Conservation (phyloP, 2,329 filamentous ascomycete species). For the Xylariaceae sp. region DNA sequence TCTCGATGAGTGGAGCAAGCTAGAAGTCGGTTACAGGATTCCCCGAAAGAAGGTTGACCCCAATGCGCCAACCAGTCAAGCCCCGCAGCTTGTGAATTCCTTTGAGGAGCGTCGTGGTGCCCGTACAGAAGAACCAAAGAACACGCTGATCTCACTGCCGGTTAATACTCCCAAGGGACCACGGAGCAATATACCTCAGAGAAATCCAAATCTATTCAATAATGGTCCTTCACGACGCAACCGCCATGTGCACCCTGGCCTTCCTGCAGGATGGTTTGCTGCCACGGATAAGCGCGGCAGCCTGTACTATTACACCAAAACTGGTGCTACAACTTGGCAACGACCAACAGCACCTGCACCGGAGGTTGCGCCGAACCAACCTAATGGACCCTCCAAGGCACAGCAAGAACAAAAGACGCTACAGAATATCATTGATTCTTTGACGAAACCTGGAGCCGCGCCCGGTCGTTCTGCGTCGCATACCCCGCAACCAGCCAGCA, state of each 20-base stretch:
- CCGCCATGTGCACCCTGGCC: constrained; percentile 40
- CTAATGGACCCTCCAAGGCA: constrained; percentile 60
- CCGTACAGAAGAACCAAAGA: constrained; percentile 41
- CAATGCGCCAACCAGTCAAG: constrained; percentile 43
- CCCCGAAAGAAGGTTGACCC: constrained; percentile 81
- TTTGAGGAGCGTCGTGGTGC: constrained; percentile 62
- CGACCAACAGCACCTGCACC: constrained; percentile 65
- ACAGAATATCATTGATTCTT: constrained; percentile 79
- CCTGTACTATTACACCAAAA: constrained; percentile 79
- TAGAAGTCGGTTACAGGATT: constrained; percentile 89
- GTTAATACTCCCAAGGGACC: constrained; percentile 53
- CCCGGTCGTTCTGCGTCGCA: constrained; percentile 52
- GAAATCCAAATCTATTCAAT: constrained; percentile 48
- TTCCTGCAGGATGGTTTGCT: constrained; percentile 83
- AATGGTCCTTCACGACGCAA: constrained; percentile 50
- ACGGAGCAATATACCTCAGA: constrained; percentile 55
- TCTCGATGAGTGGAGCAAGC: constrained; percentile 78
- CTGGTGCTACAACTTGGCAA: constrained; percentile 75
- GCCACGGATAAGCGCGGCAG: constrained; percentile 65
- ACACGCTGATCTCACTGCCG: constrained; percentile 38
- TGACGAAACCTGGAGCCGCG: constrained; percentile 63
- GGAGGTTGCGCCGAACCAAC: constrained; percentile 50
- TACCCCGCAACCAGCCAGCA: constrained; percentile 54
- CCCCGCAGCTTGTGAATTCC: constrained; percentile 45
- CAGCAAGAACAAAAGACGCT: constrained; percentile 64